Percentiles rank a stretch among this genome's conserved stretches.
Evolutionary conservation across 805 yeast species (phyloP).

Genomic region (Tetrapisispora arboricola): DNA sequence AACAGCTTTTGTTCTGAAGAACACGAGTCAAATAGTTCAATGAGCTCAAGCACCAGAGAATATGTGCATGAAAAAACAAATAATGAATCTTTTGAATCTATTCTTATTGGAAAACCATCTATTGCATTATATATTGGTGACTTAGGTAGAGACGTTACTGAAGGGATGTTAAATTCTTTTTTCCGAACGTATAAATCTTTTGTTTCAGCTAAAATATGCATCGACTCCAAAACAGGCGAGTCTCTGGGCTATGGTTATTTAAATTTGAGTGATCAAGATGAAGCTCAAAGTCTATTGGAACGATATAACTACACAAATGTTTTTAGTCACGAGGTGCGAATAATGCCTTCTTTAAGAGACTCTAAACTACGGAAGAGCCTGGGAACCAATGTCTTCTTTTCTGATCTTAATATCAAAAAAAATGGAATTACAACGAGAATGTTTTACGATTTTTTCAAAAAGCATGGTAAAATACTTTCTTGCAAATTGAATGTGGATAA

Average conservation of each 20-base stretch:
- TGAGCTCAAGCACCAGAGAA: background rate
- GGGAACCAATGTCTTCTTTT: conserved; percentile 43
- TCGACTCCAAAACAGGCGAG: conserved; percentile 40
- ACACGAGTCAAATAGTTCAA: background rate
- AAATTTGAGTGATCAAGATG: conserved; percentile 40
- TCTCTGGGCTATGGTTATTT: conserved; percentile 71
- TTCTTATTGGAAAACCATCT: background rate
- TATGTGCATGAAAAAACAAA: too few relatives aligned
- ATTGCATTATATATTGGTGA: conserved; percentile 54
- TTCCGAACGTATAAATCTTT: conserved; percentile 39
- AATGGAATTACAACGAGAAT: conserved; percentile 29
- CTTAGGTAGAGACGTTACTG: conserved; percentile 40
- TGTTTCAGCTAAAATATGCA: conserved; percentile 50
- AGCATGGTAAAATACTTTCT: conserved; percentile 37
- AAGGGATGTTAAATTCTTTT: conserved; percentile 34
- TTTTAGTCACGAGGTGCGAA: conserved; percentile 37
- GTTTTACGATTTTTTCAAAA: conserved; percentile 41
- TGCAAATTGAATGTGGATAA: conserved; percentile 32
- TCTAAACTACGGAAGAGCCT: conserved; percentile 31
- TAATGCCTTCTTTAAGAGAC: conserved; percentile 46
- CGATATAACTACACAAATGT: conserved; percentile 42
- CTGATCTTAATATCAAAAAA: conserved; percentile 33
- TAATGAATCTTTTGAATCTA: background rate
- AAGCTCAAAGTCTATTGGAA: conserved; percentile 48
- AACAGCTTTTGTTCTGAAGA: background rate